Base-by-base conservation (phyloP, 2,329 filamentous ascomycete species). In the Cercospora zeina region DNA sequence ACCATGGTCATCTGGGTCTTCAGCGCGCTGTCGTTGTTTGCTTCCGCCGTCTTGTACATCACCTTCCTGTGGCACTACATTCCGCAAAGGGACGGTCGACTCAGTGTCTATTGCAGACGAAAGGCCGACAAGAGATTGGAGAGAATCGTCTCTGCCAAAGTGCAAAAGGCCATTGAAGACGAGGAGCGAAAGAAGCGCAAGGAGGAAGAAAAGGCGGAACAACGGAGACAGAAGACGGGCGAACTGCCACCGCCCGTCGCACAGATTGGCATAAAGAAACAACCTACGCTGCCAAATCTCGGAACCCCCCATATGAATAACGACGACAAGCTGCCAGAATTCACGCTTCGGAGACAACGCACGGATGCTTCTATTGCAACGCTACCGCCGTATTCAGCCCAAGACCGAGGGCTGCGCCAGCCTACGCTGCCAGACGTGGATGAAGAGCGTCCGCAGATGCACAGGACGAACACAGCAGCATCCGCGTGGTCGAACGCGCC, bases 31-130 rank as follows among this genome's bases (percentile, higher is more conserved):
- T 82, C 80, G 61, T 81, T 97, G 55, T 78, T 93, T n/a, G 73
- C 90, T 9, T 91, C 90, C 0, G 79, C 87, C 21, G 70, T 96
- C 1, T 87, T 96, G 63, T 97, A 96, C 77, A 76, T 96, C 37
- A 85, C 91, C 70, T 99, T 96, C 76, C 83, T 99, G 5, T 96
- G 90, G 85, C 90, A 95, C 76, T 95, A 93, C 77, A 93, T 99
- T 64, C 92, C 93, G 1, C 84, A 84, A 36, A 81, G 86, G 10
- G 92, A 97, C 71, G 91, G 91, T 5, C 88, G 89, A 7, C 82
- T 99, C 31, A 86, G 86, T 4, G 87, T 87, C 27, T 99, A 96
- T 78, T 97, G 95, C 74, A 89, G 90, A 65, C 88, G 92, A 50
- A 97, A 97, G 79, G 88, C 96, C 74, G 96, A 96, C 77, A 88